Evolutionary conservation across 1,284 basidiomycete genomes (phyloP).

Genomic region (Apiotrichum gracile): DNA sequence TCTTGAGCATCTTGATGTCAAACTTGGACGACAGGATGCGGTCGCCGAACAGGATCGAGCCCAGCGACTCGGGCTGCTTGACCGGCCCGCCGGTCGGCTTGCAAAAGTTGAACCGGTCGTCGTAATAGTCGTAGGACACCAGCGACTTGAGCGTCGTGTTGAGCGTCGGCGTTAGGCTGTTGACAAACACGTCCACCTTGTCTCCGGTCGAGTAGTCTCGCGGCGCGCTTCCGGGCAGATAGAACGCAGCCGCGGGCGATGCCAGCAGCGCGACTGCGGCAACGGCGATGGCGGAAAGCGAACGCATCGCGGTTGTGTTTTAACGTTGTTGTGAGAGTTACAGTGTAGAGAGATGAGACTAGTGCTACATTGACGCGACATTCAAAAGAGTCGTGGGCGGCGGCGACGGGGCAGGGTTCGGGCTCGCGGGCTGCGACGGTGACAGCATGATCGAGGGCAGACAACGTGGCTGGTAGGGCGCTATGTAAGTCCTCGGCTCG

Average conservation of each 20-base stretch:
- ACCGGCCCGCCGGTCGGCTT: slow-evolving; percentile 67
- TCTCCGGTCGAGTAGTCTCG: slow-evolving; percentile 67
- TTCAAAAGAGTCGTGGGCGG: no score
- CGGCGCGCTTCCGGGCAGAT: slow-evolving; percentile 70
- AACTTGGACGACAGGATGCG: slow-evolving; percentile 88
- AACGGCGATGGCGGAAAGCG: slow-evolving; percentile 7
- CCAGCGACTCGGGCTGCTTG: slow-evolving; percentile 79
- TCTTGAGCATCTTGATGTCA: slow-evolving; percentile 50
- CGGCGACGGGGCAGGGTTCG: no score
- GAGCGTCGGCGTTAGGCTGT: slow-evolving; percentile 80
- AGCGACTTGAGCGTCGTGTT: slow-evolving; percentile 63
- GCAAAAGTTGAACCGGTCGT: slow-evolving; percentile 73
- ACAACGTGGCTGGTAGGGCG: no score
- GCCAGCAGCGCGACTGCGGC: slow-evolving; percentile 13
- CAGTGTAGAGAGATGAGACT: no score
- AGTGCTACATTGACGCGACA: no score
- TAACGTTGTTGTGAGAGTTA: no score
- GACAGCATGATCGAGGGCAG: no score
- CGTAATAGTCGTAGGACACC: slow-evolving; percentile 38
- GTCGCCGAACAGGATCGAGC: slow-evolving; percentile 92
- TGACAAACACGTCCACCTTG: slow-evolving; percentile 65
- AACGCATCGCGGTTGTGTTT: slow-evolving; percentile 4
- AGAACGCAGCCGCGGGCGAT: slow-evolving; percentile 53
- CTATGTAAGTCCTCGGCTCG: no score
- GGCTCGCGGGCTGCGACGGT: no score